Conservation (phyloP, 2,329 filamentous ascomycete species). For the Trichoderma endophyticum region DNA sequence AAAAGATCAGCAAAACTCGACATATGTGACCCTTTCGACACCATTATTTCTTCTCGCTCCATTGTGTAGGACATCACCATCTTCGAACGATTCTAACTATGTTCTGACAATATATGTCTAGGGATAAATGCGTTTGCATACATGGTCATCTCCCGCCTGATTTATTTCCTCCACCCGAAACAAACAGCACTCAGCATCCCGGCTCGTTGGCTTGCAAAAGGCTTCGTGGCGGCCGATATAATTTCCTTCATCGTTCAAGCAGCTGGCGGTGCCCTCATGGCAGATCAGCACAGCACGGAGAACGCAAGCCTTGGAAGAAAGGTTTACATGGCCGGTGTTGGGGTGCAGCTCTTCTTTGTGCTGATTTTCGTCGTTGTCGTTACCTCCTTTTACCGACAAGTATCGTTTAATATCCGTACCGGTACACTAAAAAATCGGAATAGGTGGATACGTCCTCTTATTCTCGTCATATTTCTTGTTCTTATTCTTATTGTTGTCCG, state of each 20-base stretch:
- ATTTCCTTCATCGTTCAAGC: slow-evolving; percentile 46
- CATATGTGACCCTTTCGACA: slow-evolving; percentile 29
- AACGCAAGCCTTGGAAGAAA: slow-evolving; percentile 35
- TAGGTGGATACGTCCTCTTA: slow-evolving; percentile 33
- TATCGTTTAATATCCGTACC: slow-evolving; percentile 21
- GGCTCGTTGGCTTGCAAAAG: slow-evolving; percentile 38
- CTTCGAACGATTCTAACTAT: neutral
- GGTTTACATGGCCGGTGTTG: slow-evolving; percentile 40
- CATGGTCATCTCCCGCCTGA: slow-evolving; percentile 42
- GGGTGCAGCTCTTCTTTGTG: slow-evolving; percentile 37
- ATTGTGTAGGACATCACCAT: slow-evolving; percentile 30
- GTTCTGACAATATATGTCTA: slow-evolving; percentile 19
- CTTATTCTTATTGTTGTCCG: slow-evolving; percentile 37
- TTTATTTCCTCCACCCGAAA: slow-evolving; percentile 39
- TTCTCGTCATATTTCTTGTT: slow-evolving; percentile 34
- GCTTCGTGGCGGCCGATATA: slow-evolving; percentile 49
- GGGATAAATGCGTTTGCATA: slow-evolving; percentile 46
- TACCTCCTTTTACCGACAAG: slow-evolving; percentile 33
- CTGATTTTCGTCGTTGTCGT: slow-evolving; percentile 37
- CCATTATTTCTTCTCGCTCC: slow-evolving; percentile 42
- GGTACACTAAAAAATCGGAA: slow-evolving; percentile 20
- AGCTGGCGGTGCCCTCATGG: slow-evolving; percentile 38
- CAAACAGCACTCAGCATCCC: slow-evolving; percentile 36
- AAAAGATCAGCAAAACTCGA: slow-evolving; percentile 37
- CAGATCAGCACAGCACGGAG: slow-evolving; percentile 26